Conservation (phyloP, 352 stramenopile species). For the Pythium diclinum region DNA sequence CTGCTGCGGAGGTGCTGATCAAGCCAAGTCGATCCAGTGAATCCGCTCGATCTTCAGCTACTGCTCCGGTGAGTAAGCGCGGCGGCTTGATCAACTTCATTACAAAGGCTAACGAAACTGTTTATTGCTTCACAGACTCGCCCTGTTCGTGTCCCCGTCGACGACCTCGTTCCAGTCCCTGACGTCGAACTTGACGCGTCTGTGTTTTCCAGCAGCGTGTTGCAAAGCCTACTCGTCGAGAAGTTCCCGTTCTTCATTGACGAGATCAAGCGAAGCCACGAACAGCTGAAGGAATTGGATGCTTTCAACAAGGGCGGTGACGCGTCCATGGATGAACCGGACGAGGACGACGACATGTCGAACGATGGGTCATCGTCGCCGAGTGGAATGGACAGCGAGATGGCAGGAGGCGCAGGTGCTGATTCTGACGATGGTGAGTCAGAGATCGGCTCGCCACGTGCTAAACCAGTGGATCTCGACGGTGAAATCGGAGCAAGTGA, state of each 20-base stretch:
- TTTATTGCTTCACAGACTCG: slow-evolving; percentile 42
- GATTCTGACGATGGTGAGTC: slow-evolving; percentile 63
- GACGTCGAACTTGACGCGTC: slow-evolving; percentile 70
- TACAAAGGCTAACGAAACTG: not conserved
- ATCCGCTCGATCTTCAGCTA: slow-evolving; percentile 11
- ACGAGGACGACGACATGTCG: slow-evolving; percentile 85
- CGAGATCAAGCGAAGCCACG: slow-evolving; percentile 74
- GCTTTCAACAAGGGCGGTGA: slow-evolving; percentile 34
- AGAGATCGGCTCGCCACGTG: slow-evolving; percentile 27
- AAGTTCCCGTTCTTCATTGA: slow-evolving; percentile 75
- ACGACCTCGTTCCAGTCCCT: slow-evolving; percentile 74
- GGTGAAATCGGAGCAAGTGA: slow-evolving; percentile 41
- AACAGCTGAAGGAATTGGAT: slow-evolving; percentile 51
- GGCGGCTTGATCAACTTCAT: not conserved
- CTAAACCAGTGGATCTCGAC: slow-evolving; percentile 6
- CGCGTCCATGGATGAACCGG: slow-evolving; percentile 52
- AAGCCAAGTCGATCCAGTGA: slow-evolving; percentile 40
- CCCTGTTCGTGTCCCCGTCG: slow-evolving; percentile 76
- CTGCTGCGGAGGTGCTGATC: slow-evolving; percentile 75
- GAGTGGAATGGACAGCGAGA: slow-evolving; percentile 73
- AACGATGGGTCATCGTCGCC: slow-evolving; percentile 77
- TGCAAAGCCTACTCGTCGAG: slow-evolving; percentile 63
- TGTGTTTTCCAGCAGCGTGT: slow-evolving; percentile 64
- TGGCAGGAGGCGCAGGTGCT: slow-evolving; percentile 39
- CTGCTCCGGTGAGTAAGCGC: slow-evolving; percentile 32